These are phyloP conservation scores for Gymnopilus dilepis DNA, from an alignment of 768 basidiomycete species.

Conservation along the genomic window DNA sequence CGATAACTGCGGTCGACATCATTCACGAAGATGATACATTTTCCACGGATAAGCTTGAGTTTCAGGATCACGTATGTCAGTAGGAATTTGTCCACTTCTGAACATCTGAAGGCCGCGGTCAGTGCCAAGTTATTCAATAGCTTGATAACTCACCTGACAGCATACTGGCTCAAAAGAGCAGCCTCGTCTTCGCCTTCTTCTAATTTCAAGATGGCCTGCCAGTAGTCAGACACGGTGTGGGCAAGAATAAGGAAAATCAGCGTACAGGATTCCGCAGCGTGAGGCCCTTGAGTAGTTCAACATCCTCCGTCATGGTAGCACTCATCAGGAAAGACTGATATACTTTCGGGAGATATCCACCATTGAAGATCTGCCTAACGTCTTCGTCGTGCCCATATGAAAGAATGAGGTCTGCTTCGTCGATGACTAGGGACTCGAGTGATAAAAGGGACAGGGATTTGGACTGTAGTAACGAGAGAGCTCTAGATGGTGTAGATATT, in stretches of 20 bases:
- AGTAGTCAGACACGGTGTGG: constrained; percentile 5
- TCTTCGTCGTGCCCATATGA: constrained; percentile 97
- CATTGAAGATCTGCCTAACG: constrained; percentile 71
- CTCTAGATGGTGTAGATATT: constrained; percentile 44
- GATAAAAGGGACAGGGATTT: constrained; percentile 62
- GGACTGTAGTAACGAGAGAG: constrained; percentile 39
- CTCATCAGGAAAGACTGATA: constrained; percentile 96
- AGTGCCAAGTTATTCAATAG: not conserved
- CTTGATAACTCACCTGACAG: constrained; percentile 59
- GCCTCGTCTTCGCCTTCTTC: constrained; percentile 89
- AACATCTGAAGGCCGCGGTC: constrained; percentile 54
- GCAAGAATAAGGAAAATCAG: constrained; percentile 15
- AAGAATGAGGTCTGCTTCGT: constrained; percentile 96
- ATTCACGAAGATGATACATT: constrained; percentile 97
- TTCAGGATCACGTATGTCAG: constrained; percentile 96
- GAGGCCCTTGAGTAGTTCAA: constrained; percentile 88
- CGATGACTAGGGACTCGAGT: constrained; percentile 89
- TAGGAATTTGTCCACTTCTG: constrained; percentile 97
- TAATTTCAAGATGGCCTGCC: constrained; percentile 80
- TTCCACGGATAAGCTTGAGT: constrained; percentile 93
- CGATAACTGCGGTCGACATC: constrained; percentile 94
- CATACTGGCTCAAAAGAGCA: constrained; percentile 84
- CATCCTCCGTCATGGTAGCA: constrained; percentile 96
- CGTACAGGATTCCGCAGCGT: constrained; percentile 86
- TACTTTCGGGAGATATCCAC: constrained; percentile 75